Percentiles rank a stretch among this genome's conserved stretches.
Evolutionary conservation across 2,329 filamentous ascomycete genomes (phyloP).

Genomic region (Xylariaceae sp.): DNA sequence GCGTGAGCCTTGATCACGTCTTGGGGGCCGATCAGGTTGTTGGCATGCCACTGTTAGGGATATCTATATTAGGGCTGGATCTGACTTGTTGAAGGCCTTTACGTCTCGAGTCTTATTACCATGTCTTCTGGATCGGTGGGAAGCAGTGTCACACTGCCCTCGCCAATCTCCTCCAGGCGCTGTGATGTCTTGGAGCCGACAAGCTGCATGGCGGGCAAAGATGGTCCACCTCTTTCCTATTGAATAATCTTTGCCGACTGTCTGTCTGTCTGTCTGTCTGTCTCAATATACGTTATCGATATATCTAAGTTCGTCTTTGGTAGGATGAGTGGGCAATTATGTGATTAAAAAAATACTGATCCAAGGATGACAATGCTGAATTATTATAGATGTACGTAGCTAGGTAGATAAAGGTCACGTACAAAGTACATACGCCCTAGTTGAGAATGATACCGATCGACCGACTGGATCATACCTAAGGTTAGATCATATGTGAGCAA

Average conservation of each 20-base stretch:
- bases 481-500: too few relatives aligned
- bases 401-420: too few relatives aligned
- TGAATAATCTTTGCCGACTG: background rate
- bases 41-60: slow-evolving; percentile 59
- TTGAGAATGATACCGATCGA: too few relatives aligned
- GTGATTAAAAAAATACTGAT: too few relatives aligned
- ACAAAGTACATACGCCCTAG: too few relatives aligned
- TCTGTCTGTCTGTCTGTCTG: too few relatives aligned
- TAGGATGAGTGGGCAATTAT: too few relatives aligned
- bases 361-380: too few relatives aligned
- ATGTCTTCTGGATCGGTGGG: slow-evolving; percentile 53
- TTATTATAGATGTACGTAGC: too few relatives aligned
- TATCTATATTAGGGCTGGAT: slow-evolving; percentile 4
- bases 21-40: slow-evolving; percentile 63
- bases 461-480: too few relatives aligned
- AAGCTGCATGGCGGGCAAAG: slow-evolving; percentile 46
- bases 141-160: slow-evolving; percentile 49
- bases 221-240: background rate
- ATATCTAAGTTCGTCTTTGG: too few relatives aligned
- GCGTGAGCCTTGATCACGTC: slow-evolving; percentile 63
- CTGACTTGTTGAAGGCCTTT: background rate
- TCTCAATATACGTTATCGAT: too few relatives aligned
- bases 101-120: slow-evolving; percentile 30
- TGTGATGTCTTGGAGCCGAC: slow-evolving; percentile 47
- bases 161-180: slow-evolving; percentile 47